These are phyloP conservation scores for Apophysomyces ossiformis DNA, from an alignment of 371 early-diverging fungal species.

Conservation along the genomic window DNA sequence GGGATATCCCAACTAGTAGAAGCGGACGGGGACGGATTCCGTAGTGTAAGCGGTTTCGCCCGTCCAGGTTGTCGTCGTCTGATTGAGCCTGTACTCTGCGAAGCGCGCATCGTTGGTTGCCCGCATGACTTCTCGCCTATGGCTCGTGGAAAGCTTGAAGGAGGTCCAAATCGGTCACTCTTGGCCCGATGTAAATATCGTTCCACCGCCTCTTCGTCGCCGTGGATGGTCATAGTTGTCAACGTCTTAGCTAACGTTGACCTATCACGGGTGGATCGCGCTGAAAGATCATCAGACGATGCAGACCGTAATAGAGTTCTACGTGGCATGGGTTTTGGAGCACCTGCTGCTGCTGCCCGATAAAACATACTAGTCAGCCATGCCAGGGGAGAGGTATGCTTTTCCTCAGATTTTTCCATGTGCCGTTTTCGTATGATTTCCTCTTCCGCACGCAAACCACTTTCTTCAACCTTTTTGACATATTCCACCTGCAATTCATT, in stretches of 20 bases:
- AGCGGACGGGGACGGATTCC: constrained; percentile 6
- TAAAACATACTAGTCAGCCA: constrained; percentile 42
- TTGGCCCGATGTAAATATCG: constrained; percentile 1
- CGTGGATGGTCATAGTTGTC: background rate
- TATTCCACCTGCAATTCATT: constrained; percentile 75
- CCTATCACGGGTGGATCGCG: background rate
- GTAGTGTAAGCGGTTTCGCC: background rate
- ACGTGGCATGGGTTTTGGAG: constrained; percentile 1
- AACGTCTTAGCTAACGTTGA: background rate
- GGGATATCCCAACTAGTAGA: constrained; percentile 2
- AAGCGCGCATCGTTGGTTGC: constrained; percentile 2
- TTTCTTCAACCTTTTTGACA: constrained; percentile 68
- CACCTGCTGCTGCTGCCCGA: constrained; percentile 3
- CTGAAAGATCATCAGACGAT: constrained; percentile 1
- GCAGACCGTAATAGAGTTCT: background rate
- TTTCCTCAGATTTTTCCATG: constrained; percentile 20
- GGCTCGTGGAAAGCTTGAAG: background rate
- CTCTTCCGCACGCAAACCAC: constrained; percentile 52
- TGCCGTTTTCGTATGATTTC: constrained; percentile 45
- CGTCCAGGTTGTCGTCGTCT: background rate
- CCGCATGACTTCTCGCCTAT: background rate
- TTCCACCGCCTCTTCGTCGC: background rate
- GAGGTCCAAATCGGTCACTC: background rate
- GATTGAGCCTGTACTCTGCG: constrained; percentile 1
- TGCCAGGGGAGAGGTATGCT: constrained; percentile 19